These are phyloP conservation scores for Eremothecium sinecaudum DNA, from an alignment of 1,139 yeast genomes.

Conservation along the genomic window DNA sequence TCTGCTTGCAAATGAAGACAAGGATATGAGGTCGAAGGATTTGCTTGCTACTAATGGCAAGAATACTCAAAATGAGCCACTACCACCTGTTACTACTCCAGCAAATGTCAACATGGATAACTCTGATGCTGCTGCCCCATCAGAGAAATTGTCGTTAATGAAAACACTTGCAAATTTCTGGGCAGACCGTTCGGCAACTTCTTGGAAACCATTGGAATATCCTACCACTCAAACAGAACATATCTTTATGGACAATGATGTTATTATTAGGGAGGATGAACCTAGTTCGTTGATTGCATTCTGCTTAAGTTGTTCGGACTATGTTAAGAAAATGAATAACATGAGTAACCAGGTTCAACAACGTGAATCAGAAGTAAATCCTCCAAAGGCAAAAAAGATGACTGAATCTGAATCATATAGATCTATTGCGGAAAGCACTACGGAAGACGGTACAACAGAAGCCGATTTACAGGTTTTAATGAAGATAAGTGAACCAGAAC, in stretches of 20 bases:
- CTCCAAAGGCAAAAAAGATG: conserved; percentile 8
- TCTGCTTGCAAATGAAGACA: conserved; percentile 6
- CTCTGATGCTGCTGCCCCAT: conserved; percentile 24
- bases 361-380: conserved; percentile 8
- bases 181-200: conserved; percentile 94
- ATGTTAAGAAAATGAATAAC: conserved; percentile 48
- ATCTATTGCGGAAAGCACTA: conserved; percentile 8
- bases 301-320: conserved; percentile 78
- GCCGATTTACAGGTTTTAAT: conserved; percentile 4
- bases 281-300: conserved; percentile 93
- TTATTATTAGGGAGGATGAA: conserved; percentile 91
- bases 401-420: conserved; percentile 10
- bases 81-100: conserved; percentile 17
- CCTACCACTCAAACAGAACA: conserved; percentile 79
- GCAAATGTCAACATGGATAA: conserved; percentile 22
- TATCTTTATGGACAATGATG: conserved; percentile 87
- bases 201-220: conserved; percentile 88
- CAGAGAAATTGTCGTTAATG: conserved; percentile 69
- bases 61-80: conserved; percentile 11
- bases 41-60: neutral
- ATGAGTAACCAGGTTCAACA: conserved; percentile 3
- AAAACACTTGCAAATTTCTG: conserved; percentile 84
- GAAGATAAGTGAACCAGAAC: conserved; percentile 5
- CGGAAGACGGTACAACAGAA: conserved; percentile 1
- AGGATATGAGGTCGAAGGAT: conserved; percentile 5